A percentile compares a stretch with the other conserved stretches of the same genome.
These are phyloP conservation scores for Globomyces sp. DNA, from an alignment of 371 early-diverging fungal genomes.

Conservation along the genomic window DNA sequence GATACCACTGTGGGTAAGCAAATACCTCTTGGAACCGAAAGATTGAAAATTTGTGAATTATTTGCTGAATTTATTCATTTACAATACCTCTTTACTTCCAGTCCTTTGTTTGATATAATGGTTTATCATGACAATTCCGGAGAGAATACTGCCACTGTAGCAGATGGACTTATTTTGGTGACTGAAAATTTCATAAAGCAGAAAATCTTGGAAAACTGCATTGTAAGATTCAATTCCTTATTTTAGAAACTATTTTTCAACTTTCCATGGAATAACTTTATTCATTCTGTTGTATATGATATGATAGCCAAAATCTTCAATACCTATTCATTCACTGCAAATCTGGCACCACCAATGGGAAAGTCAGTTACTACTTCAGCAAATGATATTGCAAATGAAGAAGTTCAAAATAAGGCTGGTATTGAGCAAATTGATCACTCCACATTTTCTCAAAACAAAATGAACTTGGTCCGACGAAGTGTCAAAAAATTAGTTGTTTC, in stretches of 20 bases:
- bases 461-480: conserved; percentile 37
- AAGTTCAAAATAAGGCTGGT: neutral
- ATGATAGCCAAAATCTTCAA: conserved; percentile 94
- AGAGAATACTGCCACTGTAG: conserved; percentile 24
- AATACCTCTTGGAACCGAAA: conserved; percentile 85
- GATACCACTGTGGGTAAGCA: conserved; percentile 66
- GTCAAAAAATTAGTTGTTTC: conserved; percentile 66
- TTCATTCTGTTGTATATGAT: conserved; percentile 94
- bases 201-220: conserved; percentile 43
- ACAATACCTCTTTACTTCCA: conserved; percentile 51
- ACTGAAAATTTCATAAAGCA: conserved; percentile 41
- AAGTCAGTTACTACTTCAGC: conserved; percentile 15
- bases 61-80: conserved; percentile 86
- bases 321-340: conserved; percentile 58
- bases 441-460: conserved; percentile 32
- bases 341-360: conserved; percentile 23
- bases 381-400: conserved; percentile 20
- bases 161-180: conserved; percentile 43
- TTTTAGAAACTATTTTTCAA: conserved; percentile 74
- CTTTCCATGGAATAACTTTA: conserved; percentile 91
- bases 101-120: conserved; percentile 47
- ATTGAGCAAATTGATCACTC: neutral
- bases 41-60: conserved; percentile 90
- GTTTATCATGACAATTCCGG: conserved; percentile 1
- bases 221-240: conserved; percentile 27